A percentile compares a stretch with the other conserved stretches of the same genome.
These are phyloP conservation scores for Ascochyta clinopodiicola DNA, from an alignment of 2,329 filamentous ascomycete species.

Conservation along the genomic window DNA sequence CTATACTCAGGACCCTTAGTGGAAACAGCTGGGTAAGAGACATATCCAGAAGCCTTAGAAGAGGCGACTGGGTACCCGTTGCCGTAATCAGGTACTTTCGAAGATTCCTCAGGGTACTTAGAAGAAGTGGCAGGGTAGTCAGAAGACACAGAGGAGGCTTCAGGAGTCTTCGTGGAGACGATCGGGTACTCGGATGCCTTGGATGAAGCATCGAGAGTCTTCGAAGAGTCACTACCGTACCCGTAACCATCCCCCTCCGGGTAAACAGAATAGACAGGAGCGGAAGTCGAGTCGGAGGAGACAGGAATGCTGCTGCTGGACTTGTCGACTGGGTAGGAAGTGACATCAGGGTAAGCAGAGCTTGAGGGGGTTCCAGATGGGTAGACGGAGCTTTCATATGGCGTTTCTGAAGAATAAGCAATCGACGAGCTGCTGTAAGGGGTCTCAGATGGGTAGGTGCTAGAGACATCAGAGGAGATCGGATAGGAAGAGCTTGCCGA, in stretches of 20 bases:
- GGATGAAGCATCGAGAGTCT: not conserved
- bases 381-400: not conserved
- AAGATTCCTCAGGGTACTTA: not conserved
- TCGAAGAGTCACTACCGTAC: not conserved
- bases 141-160: not conserved
- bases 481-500: slow-evolving; percentile 5
- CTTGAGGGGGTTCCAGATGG: slow-evolving; percentile 2
- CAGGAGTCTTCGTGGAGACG: not conserved
- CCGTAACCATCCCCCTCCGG: slow-evolving; percentile 3
- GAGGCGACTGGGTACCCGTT: not conserved
- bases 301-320: slow-evolving; percentile 11
- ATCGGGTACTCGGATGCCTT: not conserved
- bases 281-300: slow-evolving; percentile 11
- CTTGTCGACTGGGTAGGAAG: not conserved
- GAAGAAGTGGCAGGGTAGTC: not conserved
- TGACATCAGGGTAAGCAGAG: slow-evolving; percentile 6
- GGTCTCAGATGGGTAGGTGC: slow-evolving; percentile 1
- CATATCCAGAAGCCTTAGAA: not conserved
- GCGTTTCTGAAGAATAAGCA: not conserved
- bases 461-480: not conserved
- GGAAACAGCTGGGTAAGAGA: not conserved
- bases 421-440: slow-evolving; percentile 4
- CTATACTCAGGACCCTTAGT: slow-evolving; percentile 1
- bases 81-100: not conserved
- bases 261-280: slow-evolving; percentile 12